Conservation (phyloP, 495 filamentous ascomycete genomes). For the Penicillium alfredii region DNA sequence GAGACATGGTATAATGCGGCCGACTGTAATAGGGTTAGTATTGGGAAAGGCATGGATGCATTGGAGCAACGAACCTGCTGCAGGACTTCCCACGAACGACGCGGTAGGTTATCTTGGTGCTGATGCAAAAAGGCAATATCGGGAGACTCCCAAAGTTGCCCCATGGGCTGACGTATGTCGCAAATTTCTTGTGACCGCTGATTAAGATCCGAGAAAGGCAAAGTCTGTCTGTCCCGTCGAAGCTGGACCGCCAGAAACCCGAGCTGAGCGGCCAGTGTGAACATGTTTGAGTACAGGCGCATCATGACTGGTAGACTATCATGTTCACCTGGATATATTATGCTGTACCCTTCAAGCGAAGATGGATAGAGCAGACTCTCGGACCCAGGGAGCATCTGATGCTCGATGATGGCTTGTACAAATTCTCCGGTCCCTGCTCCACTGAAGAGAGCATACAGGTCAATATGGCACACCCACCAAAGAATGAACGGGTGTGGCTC, state of each 20-base stretch:
- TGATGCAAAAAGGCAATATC: constrained; percentile 31
- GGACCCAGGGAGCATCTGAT: constrained; percentile 43
- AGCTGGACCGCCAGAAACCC: constrained; percentile 38
- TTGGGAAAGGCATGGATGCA: background rate
- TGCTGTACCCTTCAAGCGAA: constrained; percentile 19
- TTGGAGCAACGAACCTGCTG: constrained; percentile 43
- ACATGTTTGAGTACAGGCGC: constrained; percentile 41
- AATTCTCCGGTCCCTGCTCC: constrained; percentile 49
- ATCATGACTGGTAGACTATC: constrained; percentile 38
- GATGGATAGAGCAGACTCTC: constrained; percentile 30
- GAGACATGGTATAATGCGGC: constrained; percentile 45
- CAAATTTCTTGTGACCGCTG: constrained; percentile 19
- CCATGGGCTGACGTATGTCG: constrained; percentile 34
- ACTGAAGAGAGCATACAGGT: constrained; percentile 51
- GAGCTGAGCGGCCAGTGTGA: constrained; percentile 35
- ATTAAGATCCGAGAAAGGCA: constrained; percentile 12
- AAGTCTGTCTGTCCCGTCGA: constrained; percentile 20
- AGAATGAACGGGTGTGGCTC: constrained; percentile 49
- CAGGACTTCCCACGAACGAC: constrained; percentile 35
- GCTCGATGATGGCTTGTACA: constrained; percentile 39
- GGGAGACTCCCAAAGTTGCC: constrained; percentile 36
- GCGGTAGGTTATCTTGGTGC: constrained; percentile 34
- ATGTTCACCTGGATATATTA: constrained; percentile 32
- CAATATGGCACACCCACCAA: constrained; percentile 52
- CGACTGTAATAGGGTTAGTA: constrained; percentile 23